Evolutionary conservation across 352 stramenopile species (phyloP), one percentile per base, ranked within the genome.

Genomic region (Phytophthora tubulina): DNA sequence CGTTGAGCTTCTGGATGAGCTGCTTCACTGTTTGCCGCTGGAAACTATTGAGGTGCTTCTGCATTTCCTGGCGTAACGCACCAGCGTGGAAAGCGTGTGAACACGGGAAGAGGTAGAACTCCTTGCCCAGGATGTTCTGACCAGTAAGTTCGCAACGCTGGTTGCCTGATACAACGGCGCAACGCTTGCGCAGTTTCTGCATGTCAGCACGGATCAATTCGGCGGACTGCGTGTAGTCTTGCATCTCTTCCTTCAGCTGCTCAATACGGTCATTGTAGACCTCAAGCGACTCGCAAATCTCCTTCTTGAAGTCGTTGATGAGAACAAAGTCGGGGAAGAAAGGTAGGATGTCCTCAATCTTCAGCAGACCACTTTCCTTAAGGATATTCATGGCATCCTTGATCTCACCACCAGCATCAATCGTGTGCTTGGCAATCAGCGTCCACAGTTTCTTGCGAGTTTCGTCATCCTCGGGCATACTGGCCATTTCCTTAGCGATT

Each of bases 91-190:
- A 98, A 31, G 93, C 93, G 70, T 98, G 96, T 15, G 86, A 93
- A 80, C 95, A 98, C 30, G 95, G 95, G 77, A 99, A 99, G 32
- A 98, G 73, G 58, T 98, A 98, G 58, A 98, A 98, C 65, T 98
- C 91, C 53, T 96, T 96, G 46, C 85, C 87, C 14, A 97, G 59
- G 41, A 98, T 85, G 51, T 95, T 96, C 57, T 97, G 85, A 0
- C 91, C 92, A 38, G 90, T 97, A 30, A 98, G 76, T 46, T 97
- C 92, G 53, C 92, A 98, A 21, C 90, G 88, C 66, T 97, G 90
- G 57, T 97, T 96, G 44, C 90, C 90, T 33, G 90, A 95, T 9
- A 96, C 85, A 33, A 96, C 86, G 14, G 89, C 90, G 49, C 87
- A 95, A 5, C 91, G 88, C 69, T 95, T 96, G 46, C 90, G 90